Conservation (phyloP, 2,329 filamentous ascomycete species). For the Botryotinia convoluta region DNA sequence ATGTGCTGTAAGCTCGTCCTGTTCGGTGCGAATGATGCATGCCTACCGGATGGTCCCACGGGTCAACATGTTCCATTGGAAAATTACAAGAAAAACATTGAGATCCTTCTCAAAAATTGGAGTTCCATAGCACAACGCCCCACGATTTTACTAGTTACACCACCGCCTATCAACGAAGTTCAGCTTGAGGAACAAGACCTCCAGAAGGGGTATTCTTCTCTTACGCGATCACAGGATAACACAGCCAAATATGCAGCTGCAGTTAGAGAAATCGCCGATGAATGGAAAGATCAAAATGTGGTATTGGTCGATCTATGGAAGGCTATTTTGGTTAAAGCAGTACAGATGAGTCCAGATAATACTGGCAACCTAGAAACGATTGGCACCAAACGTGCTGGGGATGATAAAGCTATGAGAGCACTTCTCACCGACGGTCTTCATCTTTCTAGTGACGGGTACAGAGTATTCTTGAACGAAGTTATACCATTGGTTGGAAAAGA, state of each 20-base stretch:
- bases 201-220: conserved; percentile 37
- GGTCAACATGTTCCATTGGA: conserved; percentile 77
- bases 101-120: conserved; percentile 69
- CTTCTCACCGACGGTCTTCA: conserved; percentile 36
- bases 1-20: conserved; percentile 50
- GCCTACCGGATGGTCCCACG: conserved; percentile 54
- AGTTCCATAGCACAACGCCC: conserved; percentile 59
- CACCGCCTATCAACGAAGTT: conserved; percentile 71
- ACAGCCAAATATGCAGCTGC: conserved; percentile 66
- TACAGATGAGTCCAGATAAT: conserved; percentile 47
- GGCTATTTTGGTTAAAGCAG: conserved; percentile 69
- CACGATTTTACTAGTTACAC: conserved; percentile 73
- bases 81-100: conserved; percentile 70
- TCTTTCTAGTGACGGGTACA: conserved; percentile 36
- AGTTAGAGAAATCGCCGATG: conserved; percentile 46
- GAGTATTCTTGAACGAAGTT: conserved; percentile 32
- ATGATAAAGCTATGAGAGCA: conserved; percentile 23
- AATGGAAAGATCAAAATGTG: conserved; percentile 41
- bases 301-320: conserved; percentile 77
- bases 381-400: conserved; percentile 28
- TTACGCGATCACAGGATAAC: conserved; percentile 56
- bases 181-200: conserved; percentile 39
- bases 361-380: conserved; percentile 21
- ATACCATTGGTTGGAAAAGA: conserved; percentile 28
- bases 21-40: conserved; percentile 89